phyloP scores from a whole-genome alignment of 495 filamentous ascomycete species.

The Xylaria longipes region DNA sequence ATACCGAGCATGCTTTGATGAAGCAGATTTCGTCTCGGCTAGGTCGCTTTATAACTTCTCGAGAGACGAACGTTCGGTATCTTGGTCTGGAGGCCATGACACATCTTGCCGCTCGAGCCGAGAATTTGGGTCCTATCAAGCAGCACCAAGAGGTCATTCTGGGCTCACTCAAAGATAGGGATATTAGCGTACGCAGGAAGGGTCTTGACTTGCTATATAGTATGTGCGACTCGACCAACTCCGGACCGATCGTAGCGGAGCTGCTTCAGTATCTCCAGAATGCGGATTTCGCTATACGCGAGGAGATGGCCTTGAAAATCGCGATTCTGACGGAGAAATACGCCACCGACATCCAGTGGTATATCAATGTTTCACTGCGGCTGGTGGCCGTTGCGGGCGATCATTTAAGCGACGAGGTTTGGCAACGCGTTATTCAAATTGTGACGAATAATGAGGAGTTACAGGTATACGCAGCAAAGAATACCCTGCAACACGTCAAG shows the following conservation, averaged over 20 bases:
- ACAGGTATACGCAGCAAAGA: constrained; percentile 94
- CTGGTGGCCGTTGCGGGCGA: constrained; percentile 96
- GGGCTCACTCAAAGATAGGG: constrained; percentile 89
- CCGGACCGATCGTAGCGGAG: constrained; percentile 90
- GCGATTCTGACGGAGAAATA: constrained; percentile 99
- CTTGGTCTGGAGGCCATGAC: constrained; percentile 98
- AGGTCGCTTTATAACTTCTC: constrained; percentile 94
- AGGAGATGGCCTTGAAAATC: constrained; percentile 99
- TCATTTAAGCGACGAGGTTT: constrained; percentile 98
- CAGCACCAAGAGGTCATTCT: constrained; percentile 97
- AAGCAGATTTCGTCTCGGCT: constrained; percentile 93
- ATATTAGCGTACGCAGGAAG: constrained; percentile 96
- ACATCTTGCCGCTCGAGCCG: constrained; percentile 91
- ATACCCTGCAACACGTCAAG: constrained; percentile 87
- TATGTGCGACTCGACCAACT: constrained; percentile 97
- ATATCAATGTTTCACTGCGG: constrained; percentile 95
- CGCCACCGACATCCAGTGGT: constrained; percentile 98
- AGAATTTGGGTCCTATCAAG: constrained; percentile 97
- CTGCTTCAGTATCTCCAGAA: constrained; percentile 93
- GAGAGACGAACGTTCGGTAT: constrained; percentile 98
- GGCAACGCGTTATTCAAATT: constrained; percentile 99
- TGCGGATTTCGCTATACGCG: constrained; percentile 95
- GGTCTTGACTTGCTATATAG: constrained; percentile 97
- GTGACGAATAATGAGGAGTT: constrained; percentile 99
- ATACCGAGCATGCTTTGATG: constrained; percentile 95